phyloP scores from a whole-genome alignment of 1,284 basidiomycete species.

The Tetrapyrgos nigripes region DNA sequence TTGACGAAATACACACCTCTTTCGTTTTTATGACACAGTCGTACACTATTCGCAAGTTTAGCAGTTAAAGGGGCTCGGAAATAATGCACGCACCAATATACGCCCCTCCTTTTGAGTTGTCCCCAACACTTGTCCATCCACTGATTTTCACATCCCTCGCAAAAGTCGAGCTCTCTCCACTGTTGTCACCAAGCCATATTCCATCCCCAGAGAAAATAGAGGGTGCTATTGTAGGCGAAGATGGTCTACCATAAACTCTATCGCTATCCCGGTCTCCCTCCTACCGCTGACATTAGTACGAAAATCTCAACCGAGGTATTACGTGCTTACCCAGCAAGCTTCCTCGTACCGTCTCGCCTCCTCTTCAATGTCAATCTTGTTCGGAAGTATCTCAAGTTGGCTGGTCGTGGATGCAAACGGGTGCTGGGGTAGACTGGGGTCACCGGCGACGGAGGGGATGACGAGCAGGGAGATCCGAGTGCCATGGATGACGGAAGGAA shows the following conservation, averaged over 20 bases:
- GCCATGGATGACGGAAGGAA: conserved; percentile 13
- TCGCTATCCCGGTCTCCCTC: conserved; percentile 14
- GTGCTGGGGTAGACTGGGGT: conserved; percentile 15
- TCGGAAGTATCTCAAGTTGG: conserved; percentile 17
- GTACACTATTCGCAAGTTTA: conserved; percentile 51
- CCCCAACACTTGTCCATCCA: conserved; percentile 75
- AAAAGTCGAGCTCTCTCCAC: conserved; percentile 58
- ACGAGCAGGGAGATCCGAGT: conserved; percentile 5
- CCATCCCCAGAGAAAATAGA: conserved; percentile 64
- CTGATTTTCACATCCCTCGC: conserved; percentile 66
- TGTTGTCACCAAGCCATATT: conserved; percentile 69
- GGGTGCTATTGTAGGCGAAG: conserved; percentile 46
- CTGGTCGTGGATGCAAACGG: conserved; percentile 19
- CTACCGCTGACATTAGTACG: background rate
- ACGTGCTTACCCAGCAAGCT: conserved; percentile 43
- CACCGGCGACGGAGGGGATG: conserved; percentile 13
- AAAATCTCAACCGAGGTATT: background rate
- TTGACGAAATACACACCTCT: conserved; percentile 43
- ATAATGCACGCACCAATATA: conserved; percentile 58
- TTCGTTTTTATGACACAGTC: conserved; percentile 70
- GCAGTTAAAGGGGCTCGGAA: background rate
- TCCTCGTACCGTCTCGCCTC: conserved; percentile 55
- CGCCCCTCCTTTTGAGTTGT: conserved; percentile 55
- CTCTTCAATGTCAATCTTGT: conserved; percentile 50
- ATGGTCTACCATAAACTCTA: conserved; percentile 20